Conservation (phyloP, 2,329 filamentous ascomycete species). For the Dothistroma septosporum region DNA sequence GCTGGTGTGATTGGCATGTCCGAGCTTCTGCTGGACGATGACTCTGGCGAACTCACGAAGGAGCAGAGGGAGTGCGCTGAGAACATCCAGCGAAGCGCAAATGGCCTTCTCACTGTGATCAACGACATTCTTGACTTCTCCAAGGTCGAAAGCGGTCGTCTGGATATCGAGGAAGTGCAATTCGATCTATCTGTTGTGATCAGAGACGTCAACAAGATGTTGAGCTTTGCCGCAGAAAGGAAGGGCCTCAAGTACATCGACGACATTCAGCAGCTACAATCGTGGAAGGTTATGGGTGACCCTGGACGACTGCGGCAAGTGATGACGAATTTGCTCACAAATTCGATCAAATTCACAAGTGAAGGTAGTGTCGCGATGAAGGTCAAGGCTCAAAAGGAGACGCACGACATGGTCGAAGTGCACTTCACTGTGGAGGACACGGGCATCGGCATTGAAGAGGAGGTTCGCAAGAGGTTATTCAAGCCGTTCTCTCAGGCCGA, state of each 20-base stretch:
- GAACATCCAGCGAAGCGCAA: slow-evolving; percentile 74
- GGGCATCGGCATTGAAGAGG: slow-evolving; percentile 76
- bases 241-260: slow-evolving; percentile 71
- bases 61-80: slow-evolving; percentile 72
- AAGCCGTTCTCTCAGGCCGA: slow-evolving; percentile 80
- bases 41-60: slow-evolving; percentile 50
- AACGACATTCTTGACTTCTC: slow-evolving; percentile 90
- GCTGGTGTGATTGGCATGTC: slow-evolving; percentile 78
- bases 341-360: slow-evolving; percentile 71
- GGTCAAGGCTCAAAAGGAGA: slow-evolving; percentile 61
- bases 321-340: slow-evolving; percentile 72
- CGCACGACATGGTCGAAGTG: slow-evolving; percentile 60
- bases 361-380: slow-evolving; percentile 65
- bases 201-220: slow-evolving; percentile 79
- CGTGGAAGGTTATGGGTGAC: slow-evolving; percentile 77
- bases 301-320: slow-evolving; percentile 81
- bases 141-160: slow-evolving; percentile 69
- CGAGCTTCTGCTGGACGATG: slow-evolving; percentile 66
- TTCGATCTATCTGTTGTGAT: slow-evolving; percentile 71
- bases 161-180: slow-evolving; percentile 76
- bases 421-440: slow-evolving; percentile 72
- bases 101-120: slow-evolving; percentile 79
- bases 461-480: slow-evolving; percentile 68
- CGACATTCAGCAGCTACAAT: slow-evolving; percentile 59
- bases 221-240: slow-evolving; percentile 75